These are phyloP conservation scores for Paspalum vaginatum DNA, from an alignment of 176 grass and related monocot species.

Conservation along the genomic window DNA sequence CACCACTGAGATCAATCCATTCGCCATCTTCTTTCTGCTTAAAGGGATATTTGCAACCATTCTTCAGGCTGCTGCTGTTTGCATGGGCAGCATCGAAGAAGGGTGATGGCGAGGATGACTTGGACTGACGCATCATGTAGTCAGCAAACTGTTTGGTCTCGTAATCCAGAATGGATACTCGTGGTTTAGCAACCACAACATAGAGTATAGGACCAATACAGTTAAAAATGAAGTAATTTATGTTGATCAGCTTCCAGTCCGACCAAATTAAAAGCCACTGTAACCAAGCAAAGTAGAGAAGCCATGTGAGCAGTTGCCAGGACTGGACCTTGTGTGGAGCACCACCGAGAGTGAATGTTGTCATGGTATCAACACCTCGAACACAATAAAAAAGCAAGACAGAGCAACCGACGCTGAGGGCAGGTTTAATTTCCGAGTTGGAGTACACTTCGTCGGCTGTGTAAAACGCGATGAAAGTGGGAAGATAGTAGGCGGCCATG, in stretches of 20 bases:
- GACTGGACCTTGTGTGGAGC: too few relatives aligned
- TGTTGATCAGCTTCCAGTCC: too few relatives aligned
- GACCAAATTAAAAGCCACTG: too few relatives aligned
- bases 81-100: not conserved
- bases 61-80: too few relatives aligned
- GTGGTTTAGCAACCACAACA: not conserved
- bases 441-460: not conserved
- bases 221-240: too few relatives aligned
- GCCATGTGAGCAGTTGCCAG: too few relatives aligned
- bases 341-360: too few relatives aligned
- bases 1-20: not conserved
- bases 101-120: not conserved
- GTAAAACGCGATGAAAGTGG: not conserved
- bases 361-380: too few relatives aligned
- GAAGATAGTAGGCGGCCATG: not conserved
- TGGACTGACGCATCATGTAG: not conserved
- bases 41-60: not conserved
- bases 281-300: too few relatives aligned
- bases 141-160: not conserved
- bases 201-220: not conserved
- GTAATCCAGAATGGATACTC: not conserved
- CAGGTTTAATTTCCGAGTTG: not conserved
- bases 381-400: too few relatives aligned
- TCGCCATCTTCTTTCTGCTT: too few relatives aligned
- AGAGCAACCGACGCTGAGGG: too few relatives aligned